Conservation (phyloP, 345 rosid species). For the Linum lewisii region DNA sequence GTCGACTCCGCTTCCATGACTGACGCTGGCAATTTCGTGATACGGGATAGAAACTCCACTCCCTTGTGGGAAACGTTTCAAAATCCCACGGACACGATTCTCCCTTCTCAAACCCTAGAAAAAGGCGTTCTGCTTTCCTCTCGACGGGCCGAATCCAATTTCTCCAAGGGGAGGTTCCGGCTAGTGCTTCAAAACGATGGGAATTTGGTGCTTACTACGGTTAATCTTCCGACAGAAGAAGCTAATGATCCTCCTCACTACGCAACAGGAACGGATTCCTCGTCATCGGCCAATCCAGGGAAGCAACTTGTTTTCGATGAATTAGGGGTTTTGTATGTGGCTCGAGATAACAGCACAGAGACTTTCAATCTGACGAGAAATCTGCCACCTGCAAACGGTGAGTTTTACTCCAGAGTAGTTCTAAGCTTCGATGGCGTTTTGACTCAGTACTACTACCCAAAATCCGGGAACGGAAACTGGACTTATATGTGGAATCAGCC, state of each 20-base stretch:
- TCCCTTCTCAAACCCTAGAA: constrained; percentile 11
- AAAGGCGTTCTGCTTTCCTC: constrained; percentile 11
- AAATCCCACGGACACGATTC: constrained; percentile 12
- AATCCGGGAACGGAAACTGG: constrained; percentile 11
- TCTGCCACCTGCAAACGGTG: background rate
- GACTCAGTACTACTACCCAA: constrained; percentile 19
- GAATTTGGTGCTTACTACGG: constrained; percentile 11
- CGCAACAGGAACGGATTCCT: background rate
- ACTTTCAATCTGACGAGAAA: background rate
- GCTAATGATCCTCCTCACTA: background rate
- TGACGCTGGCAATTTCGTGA: constrained; percentile 14
- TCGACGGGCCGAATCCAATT: constrained; percentile 6
- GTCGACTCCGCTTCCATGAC: constrained; percentile 9
- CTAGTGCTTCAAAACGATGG: constrained; percentile 17
- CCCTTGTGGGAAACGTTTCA: constrained; percentile 17
- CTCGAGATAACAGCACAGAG: background rate
- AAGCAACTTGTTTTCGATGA: constrained; percentile 14
- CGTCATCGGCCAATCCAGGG: background rate
- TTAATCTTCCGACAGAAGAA: constrained; percentile 10
- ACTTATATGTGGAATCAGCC: constrained; percentile 9
- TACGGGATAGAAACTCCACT: background rate
- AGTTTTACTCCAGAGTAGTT: constrained; percentile 18
- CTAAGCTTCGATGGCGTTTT: constrained; percentile 28
- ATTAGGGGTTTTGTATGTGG: constrained; percentile 6
- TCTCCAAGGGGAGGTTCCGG: constrained; percentile 20